Percentiles rank a stretch among this genome's conserved stretches.
phyloP scores from a whole-genome alignment of 305 asterid species.

The Fraxinus nigra region DNA sequence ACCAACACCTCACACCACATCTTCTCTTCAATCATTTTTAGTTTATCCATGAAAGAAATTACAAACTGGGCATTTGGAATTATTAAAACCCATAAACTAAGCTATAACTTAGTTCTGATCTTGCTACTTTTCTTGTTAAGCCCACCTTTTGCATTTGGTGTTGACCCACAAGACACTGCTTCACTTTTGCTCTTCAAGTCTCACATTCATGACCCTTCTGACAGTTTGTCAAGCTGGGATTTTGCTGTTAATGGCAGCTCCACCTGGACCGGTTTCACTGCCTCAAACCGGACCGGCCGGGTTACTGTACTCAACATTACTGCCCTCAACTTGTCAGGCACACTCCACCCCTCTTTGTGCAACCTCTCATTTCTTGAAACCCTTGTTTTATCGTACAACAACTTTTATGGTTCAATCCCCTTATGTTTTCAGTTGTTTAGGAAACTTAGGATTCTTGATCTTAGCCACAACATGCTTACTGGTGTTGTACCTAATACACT shows the following conservation, averaged over 20 bases:
- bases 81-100: background rate
- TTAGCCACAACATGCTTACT: conserved; percentile 53
- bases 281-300: conserved; percentile 60
- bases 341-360: conserved; percentile 62
- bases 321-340: conserved; percentile 56
- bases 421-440: conserved; percentile 43
- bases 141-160: conserved; percentile 31
- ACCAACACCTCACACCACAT: background rate
- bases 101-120: conserved; percentile 1
- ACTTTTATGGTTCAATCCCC: conserved; percentile 52
- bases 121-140: conserved; percentile 13
- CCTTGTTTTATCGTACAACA: conserved; percentile 63
- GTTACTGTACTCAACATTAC: conserved; percentile 67
- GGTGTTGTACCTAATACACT: conserved; percentile 41
- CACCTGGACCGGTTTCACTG: conserved; percentile 50
- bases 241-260: conserved; percentile 22
- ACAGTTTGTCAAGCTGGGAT: conserved; percentile 55
- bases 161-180: conserved; percentile 45
- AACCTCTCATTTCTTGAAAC: conserved; percentile 57
- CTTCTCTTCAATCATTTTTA: background rate
- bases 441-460: conserved; percentile 52
- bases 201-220: conserved; percentile 45
- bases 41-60: conserved; percentile 27
- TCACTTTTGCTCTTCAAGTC: conserved; percentile 62
- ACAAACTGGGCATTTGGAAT: conserved; percentile 15